These are phyloP conservation scores for Globomyces pollinis-pini DNA, from an alignment of 192 early-diverging fungal genomes.

Conservation along the genomic window DNA sequence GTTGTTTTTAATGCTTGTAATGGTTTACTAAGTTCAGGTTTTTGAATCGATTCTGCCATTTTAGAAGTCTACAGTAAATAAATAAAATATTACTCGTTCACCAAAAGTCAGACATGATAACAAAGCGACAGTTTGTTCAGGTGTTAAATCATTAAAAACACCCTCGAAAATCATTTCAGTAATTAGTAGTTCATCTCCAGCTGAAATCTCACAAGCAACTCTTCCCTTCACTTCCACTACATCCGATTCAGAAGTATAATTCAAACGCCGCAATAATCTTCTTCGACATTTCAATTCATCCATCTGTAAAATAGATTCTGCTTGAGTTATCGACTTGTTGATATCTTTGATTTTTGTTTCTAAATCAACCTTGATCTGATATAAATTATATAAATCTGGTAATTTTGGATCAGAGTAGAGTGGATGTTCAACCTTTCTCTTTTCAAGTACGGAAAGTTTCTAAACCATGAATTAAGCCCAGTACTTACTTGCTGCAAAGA, in stretches of 20 bases:
- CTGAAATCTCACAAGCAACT: slow-evolving; percentile 93
- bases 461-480: slow-evolving; percentile 10
- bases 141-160: slow-evolving; percentile 86
- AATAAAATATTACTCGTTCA: slow-evolving; percentile 47
- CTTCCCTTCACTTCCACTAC: slow-evolving; percentile 96
- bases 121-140: slow-evolving; percentile 78
- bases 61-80: slow-evolving; percentile 14
- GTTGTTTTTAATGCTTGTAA: slow-evolving; percentile 75
- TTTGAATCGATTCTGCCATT: slow-evolving; percentile 41
- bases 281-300: slow-evolving; percentile 89
- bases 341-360: slow-evolving; percentile 52
- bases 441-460: slow-evolving; percentile 69
- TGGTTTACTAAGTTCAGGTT: slow-evolving; percentile 72
- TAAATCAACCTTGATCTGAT: slow-evolving; percentile 58
- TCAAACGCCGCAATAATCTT: slow-evolving; percentile 84
- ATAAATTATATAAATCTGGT: slow-evolving; percentile 49
- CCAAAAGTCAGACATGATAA: slow-evolving; percentile 88
- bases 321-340: slow-evolving; percentile 65
- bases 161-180: slow-evolving; percentile 97
- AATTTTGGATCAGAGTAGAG: slow-evolving; percentile 50
- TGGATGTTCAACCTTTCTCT: slow-evolving; percentile 52
- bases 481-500: too few relatives aligned
- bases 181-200: slow-evolving; percentile 88
- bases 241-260: slow-evolving; percentile 72
- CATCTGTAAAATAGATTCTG: slow-evolving; percentile 78